Evolutionary conservation across 352 stramenopile genomes (phyloP), one percentile per base, ranked within the genome.

Genomic region (Globisporangium radiosum): DNA sequence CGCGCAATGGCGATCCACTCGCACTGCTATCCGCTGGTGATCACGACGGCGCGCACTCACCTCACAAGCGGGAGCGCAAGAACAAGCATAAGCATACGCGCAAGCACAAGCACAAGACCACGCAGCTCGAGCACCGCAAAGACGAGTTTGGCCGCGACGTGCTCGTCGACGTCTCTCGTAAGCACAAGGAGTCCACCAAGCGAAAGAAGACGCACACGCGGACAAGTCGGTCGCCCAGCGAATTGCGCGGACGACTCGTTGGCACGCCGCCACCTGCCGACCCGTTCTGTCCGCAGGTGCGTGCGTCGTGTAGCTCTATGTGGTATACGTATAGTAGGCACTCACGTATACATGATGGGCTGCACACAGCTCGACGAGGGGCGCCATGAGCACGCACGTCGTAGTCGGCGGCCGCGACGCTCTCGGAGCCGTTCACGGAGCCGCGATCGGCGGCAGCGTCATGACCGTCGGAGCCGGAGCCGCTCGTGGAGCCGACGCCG

Each of bases 121-220:
- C 25, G 25, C 25, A 33, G 25, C 52, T 65, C 4, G 47, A 64
- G 19, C 63, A 74, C 10, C 50, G 51, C n/a, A 91, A 90, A 55
- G 85, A 94, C 60, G 85, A 94, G 53, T 94, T 92, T 60, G 85
- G 85, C 33, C 82, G 85, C 5, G 83, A 92, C 48, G 58, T 92
- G 17, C 43, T 47, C 15, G 52, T 36, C 17, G 66, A 71, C 11
- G 52, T 72, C 7, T 62, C 68, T 49, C 40, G 43, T 10, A 76
- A 65, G 47, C 59, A 33, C 11, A 72, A 65, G 39, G 40, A 53
- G 5, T 39, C 64, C 33, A 63, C 73, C 38, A 67, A 71, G 48
- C 59, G 56, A 17, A 68, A 69, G 51, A 57, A 64, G 36, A 69
- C 65, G 38, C 73, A 63, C 5, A 58, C 65, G 48, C 39, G 58